Evolutionary conservation across 371 early-diverging fungal genomes (phyloP).

Genomic region (Apophysomyces elegans): DNA sequence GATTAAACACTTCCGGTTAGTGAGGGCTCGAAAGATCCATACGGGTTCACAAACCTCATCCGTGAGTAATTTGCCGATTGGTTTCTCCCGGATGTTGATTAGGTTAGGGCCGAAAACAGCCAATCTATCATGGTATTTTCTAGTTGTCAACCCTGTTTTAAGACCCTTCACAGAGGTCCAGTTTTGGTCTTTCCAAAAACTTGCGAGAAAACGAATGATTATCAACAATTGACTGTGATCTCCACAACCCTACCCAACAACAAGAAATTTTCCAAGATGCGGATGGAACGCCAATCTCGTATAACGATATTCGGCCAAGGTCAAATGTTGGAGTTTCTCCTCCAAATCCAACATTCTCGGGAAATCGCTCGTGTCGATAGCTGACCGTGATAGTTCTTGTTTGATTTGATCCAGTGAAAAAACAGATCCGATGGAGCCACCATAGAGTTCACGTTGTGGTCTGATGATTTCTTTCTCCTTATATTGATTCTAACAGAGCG

Average conservation of each 20-base stretch:
- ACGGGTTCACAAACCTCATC: constrained; percentile 68
- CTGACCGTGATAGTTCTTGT: constrained; percentile 36
- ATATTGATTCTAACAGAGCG: constrained; percentile 70
- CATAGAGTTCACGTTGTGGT: constrained; percentile 63
- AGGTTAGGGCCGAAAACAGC: constrained; percentile 87
- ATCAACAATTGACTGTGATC: background rate
- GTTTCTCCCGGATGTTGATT: constrained; percentile 83
- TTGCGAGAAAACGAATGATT: constrained; percentile 12
- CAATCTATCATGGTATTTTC: constrained; percentile 61
- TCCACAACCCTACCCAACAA: constrained; percentile 48
- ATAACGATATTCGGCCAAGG: constrained; percentile 81
- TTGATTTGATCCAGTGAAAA: constrained; percentile 57
- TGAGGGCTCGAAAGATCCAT: constrained; percentile 9
- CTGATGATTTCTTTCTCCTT: constrained; percentile 63
- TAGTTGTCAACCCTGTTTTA: constrained; percentile 59
- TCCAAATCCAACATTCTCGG: constrained; percentile 38
- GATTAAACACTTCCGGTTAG: background rate
- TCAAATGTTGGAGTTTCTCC: constrained; percentile 40
- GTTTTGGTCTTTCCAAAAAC: constrained; percentile 77
- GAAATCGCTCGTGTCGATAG: constrained; percentile 21
- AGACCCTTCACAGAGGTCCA: constrained; percentile 62
- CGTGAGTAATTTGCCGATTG: constrained; percentile 71
- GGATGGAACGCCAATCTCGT: constrained; percentile 88
- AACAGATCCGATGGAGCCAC: constrained; percentile 72
- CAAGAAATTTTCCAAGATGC: constrained; percentile 69